phyloP scores from a whole-genome alignment of 208 protist genomes.

The Crithidia fasciculata region DNA sequence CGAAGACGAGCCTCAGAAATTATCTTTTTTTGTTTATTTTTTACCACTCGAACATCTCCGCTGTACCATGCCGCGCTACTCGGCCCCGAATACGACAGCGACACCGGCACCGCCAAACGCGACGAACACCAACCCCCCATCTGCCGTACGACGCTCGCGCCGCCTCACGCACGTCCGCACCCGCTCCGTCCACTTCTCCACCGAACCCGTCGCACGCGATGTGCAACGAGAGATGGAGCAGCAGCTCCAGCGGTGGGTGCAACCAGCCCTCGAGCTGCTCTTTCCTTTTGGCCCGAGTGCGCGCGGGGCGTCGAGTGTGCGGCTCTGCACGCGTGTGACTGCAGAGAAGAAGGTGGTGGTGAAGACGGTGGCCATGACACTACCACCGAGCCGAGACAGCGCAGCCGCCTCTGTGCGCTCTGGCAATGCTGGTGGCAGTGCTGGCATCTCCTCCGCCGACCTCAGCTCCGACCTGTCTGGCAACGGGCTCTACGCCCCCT shows the following conservation, averaged over 20 bases:
- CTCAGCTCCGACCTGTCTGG: slow-evolving; percentile 17
- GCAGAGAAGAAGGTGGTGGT: slow-evolving; percentile 11
- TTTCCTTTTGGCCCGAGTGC: slow-evolving; percentile 7
- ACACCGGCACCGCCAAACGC: background rate
- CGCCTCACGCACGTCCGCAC: slow-evolving; percentile 8
- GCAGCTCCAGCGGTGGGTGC: slow-evolving; percentile 43
- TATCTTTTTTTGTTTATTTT: background rate
- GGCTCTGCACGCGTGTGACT: background rate
- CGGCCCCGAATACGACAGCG: background rate
- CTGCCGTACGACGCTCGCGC: background rate
- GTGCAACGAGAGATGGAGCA: slow-evolving; percentile 38
- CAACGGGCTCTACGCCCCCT: background rate
- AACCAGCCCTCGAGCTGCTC: slow-evolving; percentile 12
- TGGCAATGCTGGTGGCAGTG: background rate
- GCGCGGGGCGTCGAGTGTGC: slow-evolving; percentile 29
- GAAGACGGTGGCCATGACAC: slow-evolving; percentile 32
- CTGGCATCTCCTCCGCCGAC: slow-evolving; percentile 15
- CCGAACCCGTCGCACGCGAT: slow-evolving; percentile 29
- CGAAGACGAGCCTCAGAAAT: background rate
- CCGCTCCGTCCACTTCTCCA: slow-evolving; percentile 26
- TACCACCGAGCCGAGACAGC: slow-evolving; percentile 14
- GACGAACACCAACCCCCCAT: background rate
- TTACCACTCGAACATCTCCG: background rate
- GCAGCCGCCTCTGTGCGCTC: background rate
- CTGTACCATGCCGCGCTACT: background rate